Evolutionary conservation across 495 filamentous ascomycete genomes (phyloP).

Genomic region (Aspergillus baeticus): DNA sequence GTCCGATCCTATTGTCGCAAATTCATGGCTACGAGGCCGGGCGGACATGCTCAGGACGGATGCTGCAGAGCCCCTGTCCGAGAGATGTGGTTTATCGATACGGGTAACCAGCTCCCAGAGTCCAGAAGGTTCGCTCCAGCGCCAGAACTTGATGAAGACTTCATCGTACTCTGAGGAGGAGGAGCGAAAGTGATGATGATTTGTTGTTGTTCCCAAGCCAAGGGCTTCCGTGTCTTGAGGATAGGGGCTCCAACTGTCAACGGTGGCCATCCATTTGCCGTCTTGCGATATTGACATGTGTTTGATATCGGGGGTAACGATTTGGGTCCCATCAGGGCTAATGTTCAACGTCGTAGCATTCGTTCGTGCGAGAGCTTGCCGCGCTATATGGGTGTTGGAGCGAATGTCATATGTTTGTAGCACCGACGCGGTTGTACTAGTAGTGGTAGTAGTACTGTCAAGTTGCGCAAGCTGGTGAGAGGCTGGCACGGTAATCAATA

Average conservation of each 20-base stretch:
- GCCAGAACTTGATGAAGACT: slow-evolving; percentile 88
- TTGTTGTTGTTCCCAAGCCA: slow-evolving; percentile 42
- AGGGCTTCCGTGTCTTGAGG: slow-evolving; percentile 57
- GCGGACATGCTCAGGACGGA: slow-evolving; percentile 68
- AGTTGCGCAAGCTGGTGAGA: slow-evolving; percentile 39
- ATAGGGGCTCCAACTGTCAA: slow-evolving; percentile 85
- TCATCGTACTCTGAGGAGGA: slow-evolving; percentile 62
- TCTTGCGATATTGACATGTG: slow-evolving; percentile 71
- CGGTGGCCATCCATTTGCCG: slow-evolving; percentile 86
- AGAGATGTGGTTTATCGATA: slow-evolving; percentile 78
- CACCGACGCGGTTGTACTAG: slow-evolving; percentile 46
- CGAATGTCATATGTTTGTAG: slow-evolving; percentile 83
- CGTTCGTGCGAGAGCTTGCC: slow-evolving; percentile 84
- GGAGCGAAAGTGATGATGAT: slow-evolving; percentile 45
- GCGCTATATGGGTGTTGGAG: slow-evolving; percentile 67
- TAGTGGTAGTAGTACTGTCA: slow-evolving; percentile 21
- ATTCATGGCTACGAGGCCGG: slow-evolving; percentile 62
- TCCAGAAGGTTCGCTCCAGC: slow-evolving; percentile 60
- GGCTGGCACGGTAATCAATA: slow-evolving; percentile 61
- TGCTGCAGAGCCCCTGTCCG: slow-evolving; percentile 48
- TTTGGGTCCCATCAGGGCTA: slow-evolving; percentile 62
- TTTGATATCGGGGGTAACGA: slow-evolving; percentile 72
- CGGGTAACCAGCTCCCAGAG: slow-evolving; percentile 75
- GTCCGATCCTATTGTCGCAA: slow-evolving; percentile 84
- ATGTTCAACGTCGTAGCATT: slow-evolving; percentile 79